Percentiles rank a stretch among this genome's conserved stretches.
phyloP scores from a whole-genome alignment of 2,329 filamentous ascomycete genomes.

The Ophiostoma himal-ulmi region DNA sequence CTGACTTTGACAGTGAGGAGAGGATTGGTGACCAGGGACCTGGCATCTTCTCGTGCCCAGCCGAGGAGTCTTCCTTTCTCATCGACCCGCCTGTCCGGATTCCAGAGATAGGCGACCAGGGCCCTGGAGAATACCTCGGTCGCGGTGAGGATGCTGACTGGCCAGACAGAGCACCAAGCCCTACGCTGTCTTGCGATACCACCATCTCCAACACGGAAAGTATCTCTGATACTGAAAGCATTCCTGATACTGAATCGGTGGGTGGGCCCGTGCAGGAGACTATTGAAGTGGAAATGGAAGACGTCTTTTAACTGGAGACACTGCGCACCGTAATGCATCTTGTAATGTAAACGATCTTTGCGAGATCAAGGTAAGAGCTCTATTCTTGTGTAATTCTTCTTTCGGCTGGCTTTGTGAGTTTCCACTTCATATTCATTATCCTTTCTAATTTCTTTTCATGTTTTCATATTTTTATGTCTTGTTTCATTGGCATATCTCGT shows the following conservation, averaged over 20 bases:
- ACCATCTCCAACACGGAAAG: neutral
- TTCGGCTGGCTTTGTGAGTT: too few species aligned
- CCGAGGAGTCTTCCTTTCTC: neutral
- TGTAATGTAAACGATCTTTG: too few species aligned
- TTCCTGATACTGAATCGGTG: neutral
- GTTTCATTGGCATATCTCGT: too few species aligned
- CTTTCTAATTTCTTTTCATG: too few species aligned
- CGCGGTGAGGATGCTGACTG: neutral
- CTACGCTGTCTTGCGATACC: neutral
- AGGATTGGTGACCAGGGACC: neutral
- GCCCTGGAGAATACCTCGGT: neutral
- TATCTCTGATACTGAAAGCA: neutral
- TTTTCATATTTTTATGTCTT: too few species aligned
- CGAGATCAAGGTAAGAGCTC: too few species aligned
- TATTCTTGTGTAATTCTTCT: too few species aligned
- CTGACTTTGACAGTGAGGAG: neutral
- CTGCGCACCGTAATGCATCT: too few species aligned
- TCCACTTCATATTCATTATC: too few species aligned
- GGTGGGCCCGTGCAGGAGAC: too few species aligned
- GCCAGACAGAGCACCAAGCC: neutral
- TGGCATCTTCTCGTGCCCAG: neutral
- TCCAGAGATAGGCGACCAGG: neutral
- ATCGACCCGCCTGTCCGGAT: neutral
- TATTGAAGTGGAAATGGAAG: too few species aligned
- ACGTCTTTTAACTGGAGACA: too few species aligned